Conservation (phyloP, 371 early-diverging fungal genomes). For the Mucor plumbeus region DNA sequence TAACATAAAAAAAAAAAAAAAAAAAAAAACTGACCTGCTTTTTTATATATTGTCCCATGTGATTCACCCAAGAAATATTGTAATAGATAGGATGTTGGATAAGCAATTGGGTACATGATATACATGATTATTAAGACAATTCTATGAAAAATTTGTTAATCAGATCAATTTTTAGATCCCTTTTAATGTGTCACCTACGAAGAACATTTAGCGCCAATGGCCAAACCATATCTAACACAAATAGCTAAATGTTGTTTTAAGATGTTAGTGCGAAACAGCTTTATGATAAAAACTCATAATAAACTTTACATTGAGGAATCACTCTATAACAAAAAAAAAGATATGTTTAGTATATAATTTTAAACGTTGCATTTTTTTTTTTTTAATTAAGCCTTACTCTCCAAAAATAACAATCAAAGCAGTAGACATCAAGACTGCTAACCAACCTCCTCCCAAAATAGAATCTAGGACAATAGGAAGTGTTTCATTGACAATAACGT, state of each 20-base stretch:
- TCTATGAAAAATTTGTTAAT: constrained; percentile 21
- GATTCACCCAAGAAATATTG: constrained; percentile 81
- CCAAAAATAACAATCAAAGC: constrained; percentile 91
- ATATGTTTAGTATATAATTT: constrained; percentile 39
- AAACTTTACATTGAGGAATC: constrained; percentile 41
- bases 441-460: constrained; percentile 76
- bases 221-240: constrained; percentile 74
- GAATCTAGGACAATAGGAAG: constrained; percentile 90
- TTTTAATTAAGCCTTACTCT: constrained; percentile 70
- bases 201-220: constrained; percentile 81
- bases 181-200: constrained; percentile 29
- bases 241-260: constrained; percentile 38
- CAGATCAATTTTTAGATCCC: neutral
- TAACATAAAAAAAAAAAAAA: neutral
- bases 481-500: constrained; percentile 93
- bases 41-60: constrained; percentile 80
- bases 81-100: constrained; percentile 78
- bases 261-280: no score
- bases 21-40: constrained; percentile 51
- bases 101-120: constrained; percentile 72
- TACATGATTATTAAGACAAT: constrained; percentile 74
- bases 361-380: neutral
- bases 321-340: constrained; percentile 39
- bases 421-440: constrained; percentile 89
- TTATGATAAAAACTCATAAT: no score